A percentile compares a stretch with the other conserved stretches of the same genome.
Evolutionary conservation across 441 rosid species (phyloP).

Genomic region (Adansonia madagascariensis): DNA sequence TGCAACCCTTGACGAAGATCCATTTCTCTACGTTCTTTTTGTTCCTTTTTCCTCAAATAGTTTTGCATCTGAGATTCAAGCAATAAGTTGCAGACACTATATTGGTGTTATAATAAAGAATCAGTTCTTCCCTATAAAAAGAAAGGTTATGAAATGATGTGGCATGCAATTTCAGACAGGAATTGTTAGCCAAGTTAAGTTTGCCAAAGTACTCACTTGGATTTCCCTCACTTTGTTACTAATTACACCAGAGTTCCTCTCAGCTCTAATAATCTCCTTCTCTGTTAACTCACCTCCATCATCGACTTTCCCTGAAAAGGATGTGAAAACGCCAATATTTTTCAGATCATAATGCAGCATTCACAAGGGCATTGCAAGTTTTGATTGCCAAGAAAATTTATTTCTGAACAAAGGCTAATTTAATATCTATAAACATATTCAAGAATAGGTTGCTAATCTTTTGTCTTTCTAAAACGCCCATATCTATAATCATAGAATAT

Average conservation of each 20-base stretch:
- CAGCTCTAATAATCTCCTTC: slow-evolving; percentile 90
- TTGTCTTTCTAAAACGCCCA: not conserved
- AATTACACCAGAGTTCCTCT: slow-evolving; percentile 86
- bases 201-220: slow-evolving; percentile 53
- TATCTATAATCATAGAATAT: not conserved
- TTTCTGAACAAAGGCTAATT: not conserved
- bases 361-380: not conserved
- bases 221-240: slow-evolving; percentile 85
- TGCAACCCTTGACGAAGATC: slow-evolving; percentile 88
- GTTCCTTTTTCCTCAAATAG: slow-evolving; percentile 69
- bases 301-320: slow-evolving; percentile 65
- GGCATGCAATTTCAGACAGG: not conserved
- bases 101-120: slow-evolving; percentile 17
- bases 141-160: not conserved
- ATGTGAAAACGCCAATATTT: not conserved
- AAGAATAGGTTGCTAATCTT: not conserved
- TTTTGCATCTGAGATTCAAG: slow-evolving; percentile 71
- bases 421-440: not conserved
- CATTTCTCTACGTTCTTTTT: slow-evolving; percentile 62
- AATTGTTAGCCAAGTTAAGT: not conserved
- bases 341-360: not conserved
- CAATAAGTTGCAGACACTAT: slow-evolving; percentile 23
- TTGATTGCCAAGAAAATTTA: not conserved
- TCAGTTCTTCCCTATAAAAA: not conserved
- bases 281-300: slow-evolving; percentile 74